These are phyloP conservation scores for Albugo candida DNA, from an alignment of 352 stramenopile species.

Conservation along the genomic window DNA sequence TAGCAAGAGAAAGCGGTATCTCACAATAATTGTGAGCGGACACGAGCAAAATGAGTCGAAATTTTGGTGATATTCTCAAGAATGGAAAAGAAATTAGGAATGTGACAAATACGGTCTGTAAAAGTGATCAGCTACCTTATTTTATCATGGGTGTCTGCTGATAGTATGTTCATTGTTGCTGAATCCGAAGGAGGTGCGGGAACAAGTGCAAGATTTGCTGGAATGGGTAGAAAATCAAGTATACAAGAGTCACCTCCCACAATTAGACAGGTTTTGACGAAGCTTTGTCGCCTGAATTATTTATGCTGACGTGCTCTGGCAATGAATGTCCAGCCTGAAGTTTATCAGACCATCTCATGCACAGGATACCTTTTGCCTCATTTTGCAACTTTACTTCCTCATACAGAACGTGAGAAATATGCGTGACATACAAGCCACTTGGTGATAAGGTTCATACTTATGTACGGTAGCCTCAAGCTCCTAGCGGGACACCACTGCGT, in stretches of 20 bases:
- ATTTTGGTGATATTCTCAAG: no score
- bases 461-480: no score
- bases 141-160: no score
- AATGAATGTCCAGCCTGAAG: neutral
- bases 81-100: no score
- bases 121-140: no score
- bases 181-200: conserved; percentile 17
- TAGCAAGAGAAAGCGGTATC: no score
- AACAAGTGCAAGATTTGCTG: conserved; percentile 46
- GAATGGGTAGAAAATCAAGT: conserved; percentile 25
- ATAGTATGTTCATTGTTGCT: no score
- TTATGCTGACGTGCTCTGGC: neutral
- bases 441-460: no score
- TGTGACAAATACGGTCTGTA: no score
- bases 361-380: conserved; percentile 3
- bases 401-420: conserved; percentile 9
- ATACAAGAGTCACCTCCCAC: conserved; percentile 21
- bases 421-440: no score
- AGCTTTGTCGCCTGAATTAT: neutral
- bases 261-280: conserved; percentile 26
- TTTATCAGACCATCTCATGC: conserved; percentile 4
- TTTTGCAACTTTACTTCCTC: conserved; percentile 16
- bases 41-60: no score
- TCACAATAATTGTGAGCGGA: no score
- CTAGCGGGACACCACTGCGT: conserved; percentile 1